Evolutionary conservation across 2,329 filamentous ascomycete genomes (phyloP), one percentile per base, ranked within the genome.

Genomic region (Ophiostoma sp.): DNA sequence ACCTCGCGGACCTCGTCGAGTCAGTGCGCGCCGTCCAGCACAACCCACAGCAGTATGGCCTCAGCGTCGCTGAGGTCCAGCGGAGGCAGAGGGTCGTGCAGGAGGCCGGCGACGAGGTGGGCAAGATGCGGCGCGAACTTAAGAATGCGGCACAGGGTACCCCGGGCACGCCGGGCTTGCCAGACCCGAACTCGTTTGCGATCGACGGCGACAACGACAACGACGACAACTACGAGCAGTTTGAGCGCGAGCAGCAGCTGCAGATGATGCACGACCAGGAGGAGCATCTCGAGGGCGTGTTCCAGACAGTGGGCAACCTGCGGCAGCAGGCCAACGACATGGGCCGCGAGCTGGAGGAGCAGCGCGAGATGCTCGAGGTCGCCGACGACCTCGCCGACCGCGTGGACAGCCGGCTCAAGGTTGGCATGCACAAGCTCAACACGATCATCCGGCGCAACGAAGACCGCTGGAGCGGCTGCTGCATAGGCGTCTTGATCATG

Each of bases 191-290:
- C 73, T 77, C 82, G 74, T 80, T 85, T 85, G 77, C 89, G 78
- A 72, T 90, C 79, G 75, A 73, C n/a, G 76, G 73, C 63, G 76
- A 74, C 63, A 78, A 78, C 66, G 78, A 80, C 4, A 75, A 72
- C 36, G 80, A 79, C 40, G 83, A 85, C 66, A 86, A 89, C 76
- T 85, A 85, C 69, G 94, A 89, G 16, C 89, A 89, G 74, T 93
- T 96, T 75, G 94, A 98, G 82, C 90, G 96, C 78, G 89, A 95
- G 79, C 87, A 96, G 76, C 96, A 99, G 81, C 77, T 90, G 76
- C 86, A 93, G 79, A 90, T 99, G 79, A 93, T 99, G 90, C 87
- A 89, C 73, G 92, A 97, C 78, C 95, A 99, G 81, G 95, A 99
- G 76, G 84, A 93, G 79, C 90, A 95, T 74, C 84, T 99, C 1